Evolutionary conservation across 495 filamentous ascomycete species (phyloP).

Genomic region (Aspergillus indologenus): DNA sequence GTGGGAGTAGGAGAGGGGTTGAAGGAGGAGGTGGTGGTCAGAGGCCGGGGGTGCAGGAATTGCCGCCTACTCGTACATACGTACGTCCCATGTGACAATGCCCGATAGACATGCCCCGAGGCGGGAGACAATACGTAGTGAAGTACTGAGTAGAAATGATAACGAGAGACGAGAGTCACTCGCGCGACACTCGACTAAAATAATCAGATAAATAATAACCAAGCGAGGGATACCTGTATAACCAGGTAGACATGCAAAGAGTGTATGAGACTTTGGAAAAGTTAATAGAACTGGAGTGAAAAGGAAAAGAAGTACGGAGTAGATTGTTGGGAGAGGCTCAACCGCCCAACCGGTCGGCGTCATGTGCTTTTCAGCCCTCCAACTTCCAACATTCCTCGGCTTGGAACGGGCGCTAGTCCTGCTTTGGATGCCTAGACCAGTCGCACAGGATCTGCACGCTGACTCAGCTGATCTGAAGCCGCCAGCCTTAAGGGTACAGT

Average conservation of each 20-base stretch:
- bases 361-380: slow-evolving; percentile 8
- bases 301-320: background rate
- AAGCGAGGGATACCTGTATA: slow-evolving; percentile 8
- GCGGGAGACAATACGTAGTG: slow-evolving; percentile 17
- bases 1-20: slow-evolving; percentile 11
- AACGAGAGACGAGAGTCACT: slow-evolving; percentile 5
- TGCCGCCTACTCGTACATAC: slow-evolving; percentile 40
- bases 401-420: slow-evolving; percentile 12
- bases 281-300: slow-evolving; percentile 1
- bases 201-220: background rate
- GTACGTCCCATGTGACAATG: slow-evolving; percentile 45
- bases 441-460: background rate
- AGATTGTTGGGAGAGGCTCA: slow-evolving; percentile 19
- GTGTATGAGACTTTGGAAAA: background rate
- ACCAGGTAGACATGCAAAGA: background rate
- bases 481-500: background rate
- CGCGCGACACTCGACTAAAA: background rate
- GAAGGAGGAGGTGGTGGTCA: slow-evolving; percentile 17
- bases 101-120: slow-evolving; percentile 27
- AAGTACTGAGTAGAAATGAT: slow-evolving; percentile 7
- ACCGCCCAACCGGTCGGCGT: slow-evolving; percentile 21
- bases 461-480: background rate
- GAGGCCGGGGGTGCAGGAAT: slow-evolving; percentile 27
- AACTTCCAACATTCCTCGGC: slow-evolving; percentile 5
- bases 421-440: background rate